phyloP scores from a whole-genome alignment of 345 rosid genomes.

The Eucalyptus lansdowneana region DNA sequence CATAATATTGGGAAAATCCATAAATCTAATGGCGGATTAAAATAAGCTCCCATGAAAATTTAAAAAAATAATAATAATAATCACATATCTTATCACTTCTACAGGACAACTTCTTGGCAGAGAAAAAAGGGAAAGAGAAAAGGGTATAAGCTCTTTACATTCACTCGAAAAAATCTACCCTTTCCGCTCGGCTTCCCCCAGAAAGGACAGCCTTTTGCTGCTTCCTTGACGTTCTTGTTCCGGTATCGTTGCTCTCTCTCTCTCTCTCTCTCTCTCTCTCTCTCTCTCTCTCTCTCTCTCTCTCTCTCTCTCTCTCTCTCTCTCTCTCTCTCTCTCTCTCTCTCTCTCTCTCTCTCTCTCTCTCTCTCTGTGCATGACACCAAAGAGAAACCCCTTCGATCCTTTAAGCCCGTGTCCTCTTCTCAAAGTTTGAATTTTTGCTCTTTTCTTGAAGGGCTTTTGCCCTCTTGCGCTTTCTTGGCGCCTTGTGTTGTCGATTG shows the following conservation, averaged over 20 bases:
- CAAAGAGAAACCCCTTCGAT: background rate
- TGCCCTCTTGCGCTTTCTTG: background rate
- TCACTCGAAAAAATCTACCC: background rate
- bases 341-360: background rate
- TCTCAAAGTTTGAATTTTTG: background rate
- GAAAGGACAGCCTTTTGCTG: background rate
- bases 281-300: background rate
- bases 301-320: background rate
- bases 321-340: background rate
- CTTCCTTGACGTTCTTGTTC: background rate
- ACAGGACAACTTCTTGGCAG: background rate
- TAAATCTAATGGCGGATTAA: background rate
- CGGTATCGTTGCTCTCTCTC: background rate
- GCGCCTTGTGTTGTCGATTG: background rate
- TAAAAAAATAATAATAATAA: no score
- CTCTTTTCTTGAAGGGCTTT: background rate
- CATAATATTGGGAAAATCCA: background rate
- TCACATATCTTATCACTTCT: background rate
- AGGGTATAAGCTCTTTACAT: background rate
- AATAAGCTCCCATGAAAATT: background rate
- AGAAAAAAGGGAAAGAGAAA: background rate
- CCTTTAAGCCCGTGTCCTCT: background rate
- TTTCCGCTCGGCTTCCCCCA: background rate
- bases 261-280: background rate
- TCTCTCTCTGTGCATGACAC: background rate